phyloP scores from a whole-genome alignment of 345 rosid species.

The Moringa oleifera region DNA sequence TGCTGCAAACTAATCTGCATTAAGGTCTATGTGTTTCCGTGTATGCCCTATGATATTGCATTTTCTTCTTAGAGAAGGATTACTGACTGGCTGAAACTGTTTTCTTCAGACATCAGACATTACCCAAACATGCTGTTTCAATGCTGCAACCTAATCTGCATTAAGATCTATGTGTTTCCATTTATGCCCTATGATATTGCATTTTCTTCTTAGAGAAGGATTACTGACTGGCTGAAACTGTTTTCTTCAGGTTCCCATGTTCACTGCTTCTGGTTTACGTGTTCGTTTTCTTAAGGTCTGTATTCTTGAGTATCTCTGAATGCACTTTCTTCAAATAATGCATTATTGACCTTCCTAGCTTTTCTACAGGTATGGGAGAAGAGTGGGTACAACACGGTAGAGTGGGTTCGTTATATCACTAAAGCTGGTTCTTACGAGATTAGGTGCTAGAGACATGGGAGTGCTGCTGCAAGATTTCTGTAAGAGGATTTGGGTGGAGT shows the following conservation, averaged over 20 bases:
- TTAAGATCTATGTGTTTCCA: too few relatives aligned
- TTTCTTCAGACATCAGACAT: too few relatives aligned
- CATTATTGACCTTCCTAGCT: slow-evolving; percentile 8
- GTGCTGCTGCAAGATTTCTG: slow-evolving; percentile 6
- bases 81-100: neutral
- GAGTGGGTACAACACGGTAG: slow-evolving; percentile 97
- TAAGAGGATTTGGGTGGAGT: neutral
- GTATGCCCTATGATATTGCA: neutral
- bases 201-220: too few relatives aligned
- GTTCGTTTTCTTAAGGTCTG: slow-evolving; percentile 94
- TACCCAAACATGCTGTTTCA: too few relatives aligned
- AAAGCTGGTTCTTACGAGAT: slow-evolving; percentile 98
- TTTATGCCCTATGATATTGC: neutral
- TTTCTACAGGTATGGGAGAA: slow-evolving; percentile 91
- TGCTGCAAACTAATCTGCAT: too few relatives aligned
- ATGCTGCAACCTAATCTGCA: too few relatives aligned
- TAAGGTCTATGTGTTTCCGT: too few relatives aligned
- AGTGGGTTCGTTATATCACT: slow-evolving; percentile 96
- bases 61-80: too few relatives aligned
- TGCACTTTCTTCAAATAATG: neutral
- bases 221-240: neutral
- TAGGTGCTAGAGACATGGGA: slow-evolving; percentile 58
- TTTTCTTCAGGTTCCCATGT: slow-evolving; percentile 86
- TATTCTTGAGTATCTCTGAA: neutral
- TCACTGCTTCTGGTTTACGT: slow-evolving; percentile 95